Percentiles rank a stretch among this genome's conserved stretches.
phyloP scores from a whole-genome alignment of 257 asterid genomes.

The Lycium barbarum region DNA sequence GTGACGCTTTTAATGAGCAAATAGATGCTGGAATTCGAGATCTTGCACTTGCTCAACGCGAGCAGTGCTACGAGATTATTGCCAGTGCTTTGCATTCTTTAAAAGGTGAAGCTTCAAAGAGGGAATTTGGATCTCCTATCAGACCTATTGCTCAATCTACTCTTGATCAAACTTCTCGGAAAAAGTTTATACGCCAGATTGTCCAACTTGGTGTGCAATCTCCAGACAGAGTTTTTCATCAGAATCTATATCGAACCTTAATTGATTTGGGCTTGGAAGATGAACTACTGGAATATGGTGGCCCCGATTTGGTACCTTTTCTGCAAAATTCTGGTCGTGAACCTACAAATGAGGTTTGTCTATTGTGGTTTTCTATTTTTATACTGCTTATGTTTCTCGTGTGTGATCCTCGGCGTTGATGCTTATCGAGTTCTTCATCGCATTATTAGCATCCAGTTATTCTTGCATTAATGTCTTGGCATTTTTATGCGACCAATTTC shows the following conservation, averaged over 20 bases:
- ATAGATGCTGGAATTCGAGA: constrained; percentile 73
- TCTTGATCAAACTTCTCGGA: constrained; percentile 82
- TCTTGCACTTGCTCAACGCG: constrained; percentile 81
- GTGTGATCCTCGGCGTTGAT: not conserved
- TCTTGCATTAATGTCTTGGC: constrained; percentile 23
- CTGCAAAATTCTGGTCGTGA: constrained; percentile 91
- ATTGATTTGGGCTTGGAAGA: constrained; percentile 89
- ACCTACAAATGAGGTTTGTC: constrained; percentile 67
- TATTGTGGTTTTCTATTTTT: constrained; percentile 29
- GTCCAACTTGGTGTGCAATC: constrained; percentile 97
- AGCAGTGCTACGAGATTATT: constrained; percentile 88
- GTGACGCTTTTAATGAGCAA: constrained; percentile 89
- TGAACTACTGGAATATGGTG: constrained; percentile 91
- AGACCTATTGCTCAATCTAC: constrained; percentile 71
- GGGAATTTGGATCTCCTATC: constrained; percentile 90
- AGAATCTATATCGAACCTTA: constrained; percentile 76
- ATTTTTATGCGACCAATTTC: not conserved
- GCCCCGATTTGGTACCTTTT: constrained; percentile 94
- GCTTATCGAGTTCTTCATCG: not conserved
- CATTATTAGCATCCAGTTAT: not conserved
- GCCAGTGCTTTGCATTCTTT: constrained; percentile 74
- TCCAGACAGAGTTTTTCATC: constrained; percentile 84
- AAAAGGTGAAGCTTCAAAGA: constrained; percentile 65
- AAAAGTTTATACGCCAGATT: constrained; percentile 80
- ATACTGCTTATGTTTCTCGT: not conserved